phyloP scores from a whole-genome alignment of 768 basidiomycete species.

The Amanita phalloides region DNA sequence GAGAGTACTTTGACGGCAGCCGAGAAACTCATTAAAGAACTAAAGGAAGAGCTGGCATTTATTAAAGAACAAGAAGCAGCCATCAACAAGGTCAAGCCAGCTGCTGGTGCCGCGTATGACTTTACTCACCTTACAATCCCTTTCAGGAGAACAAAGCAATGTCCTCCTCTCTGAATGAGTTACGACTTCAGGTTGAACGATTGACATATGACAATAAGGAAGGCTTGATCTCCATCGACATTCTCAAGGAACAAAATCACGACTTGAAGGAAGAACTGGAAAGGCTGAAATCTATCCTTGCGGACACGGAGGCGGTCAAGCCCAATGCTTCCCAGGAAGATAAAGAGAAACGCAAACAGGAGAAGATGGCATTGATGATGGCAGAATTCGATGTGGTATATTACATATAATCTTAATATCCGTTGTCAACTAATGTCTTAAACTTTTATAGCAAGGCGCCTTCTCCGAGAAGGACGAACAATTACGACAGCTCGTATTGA shows the following conservation, averaged over 20 bases:
- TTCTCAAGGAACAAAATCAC: slow-evolving; percentile 87
- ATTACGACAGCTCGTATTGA: slow-evolving; percentile 71
- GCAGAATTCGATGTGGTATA: slow-evolving; percentile 92
- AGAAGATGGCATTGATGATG: slow-evolving; percentile 99
- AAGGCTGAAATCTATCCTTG: slow-evolving; percentile 71
- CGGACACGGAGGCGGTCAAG: slow-evolving; percentile 71
- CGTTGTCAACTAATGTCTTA: slow-evolving; percentile 1
- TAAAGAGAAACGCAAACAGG: slow-evolving; percentile 97
- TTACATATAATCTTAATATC: slow-evolving; percentile 8
- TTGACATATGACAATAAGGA: slow-evolving; percentile 96
- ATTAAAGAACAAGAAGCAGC: slow-evolving; percentile 85
- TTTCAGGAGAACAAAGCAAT: slow-evolving; percentile 85
- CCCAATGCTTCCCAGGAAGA: slow-evolving; percentile 86
- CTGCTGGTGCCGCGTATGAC: slow-evolving; percentile 1
- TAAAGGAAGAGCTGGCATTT: slow-evolving; percentile 82
- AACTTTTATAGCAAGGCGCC: slow-evolving; percentile 59
- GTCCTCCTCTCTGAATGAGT: slow-evolving; percentile 87
- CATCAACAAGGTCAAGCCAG: slow-evolving; percentile 51
- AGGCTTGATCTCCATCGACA: slow-evolving; percentile 83
- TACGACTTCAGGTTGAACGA: slow-evolving; percentile 84
- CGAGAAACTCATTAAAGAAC: slow-evolving; percentile 79
- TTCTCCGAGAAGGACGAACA: slow-evolving; percentile 96
- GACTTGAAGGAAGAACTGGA: slow-evolving; percentile 85
- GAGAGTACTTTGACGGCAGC: slow-evolving; percentile 73
- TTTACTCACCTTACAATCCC: not conserved